Evolutionary conservation across 805 yeast genomes (phyloP).

Genomic region (Starmerella sp.): DNA sequence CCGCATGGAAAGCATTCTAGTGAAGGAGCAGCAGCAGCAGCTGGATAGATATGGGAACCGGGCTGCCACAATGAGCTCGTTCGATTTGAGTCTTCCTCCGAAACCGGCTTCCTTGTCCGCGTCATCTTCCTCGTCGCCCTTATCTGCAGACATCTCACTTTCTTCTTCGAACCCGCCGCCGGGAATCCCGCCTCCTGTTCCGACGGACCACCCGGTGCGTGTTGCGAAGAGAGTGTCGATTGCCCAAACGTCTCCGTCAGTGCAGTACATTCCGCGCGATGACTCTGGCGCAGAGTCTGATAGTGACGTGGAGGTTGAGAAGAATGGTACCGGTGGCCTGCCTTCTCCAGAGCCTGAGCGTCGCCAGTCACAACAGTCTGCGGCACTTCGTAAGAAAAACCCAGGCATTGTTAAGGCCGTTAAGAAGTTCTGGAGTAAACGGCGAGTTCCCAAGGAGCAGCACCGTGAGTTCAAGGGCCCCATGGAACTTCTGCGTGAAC

Average conservation of each 20-base stretch:
- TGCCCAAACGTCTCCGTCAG: background rate
- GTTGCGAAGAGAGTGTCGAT: conserved; percentile 2
- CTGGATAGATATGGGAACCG: conserved; percentile 13
- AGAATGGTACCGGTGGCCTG: background rate
- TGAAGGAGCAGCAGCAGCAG: conserved; percentile 16
- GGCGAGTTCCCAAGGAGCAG: background rate
- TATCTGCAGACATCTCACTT: background rate
- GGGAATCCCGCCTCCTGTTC: conserved; percentile 1
- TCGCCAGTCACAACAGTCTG: background rate
- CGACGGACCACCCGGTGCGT: background rate
- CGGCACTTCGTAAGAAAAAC: background rate
- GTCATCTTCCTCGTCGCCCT: background rate
- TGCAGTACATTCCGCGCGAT: background rate
- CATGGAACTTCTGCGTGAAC: background rate
- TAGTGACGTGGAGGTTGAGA: background rate
- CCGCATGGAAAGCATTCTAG: conserved; percentile 9
- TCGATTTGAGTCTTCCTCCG: conserved; percentile 2
- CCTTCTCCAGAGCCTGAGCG: background rate
- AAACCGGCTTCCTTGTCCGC: conserved; percentile 2
- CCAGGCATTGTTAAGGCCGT: background rate
- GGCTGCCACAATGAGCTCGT: conserved; percentile 9
- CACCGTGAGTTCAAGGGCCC: conserved; percentile 4
- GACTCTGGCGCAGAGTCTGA: background rate
- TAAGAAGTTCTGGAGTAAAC: background rate
- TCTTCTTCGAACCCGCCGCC: background rate